These are phyloP conservation scores for Melanopsichium pennsylvanicum DNA, from an alignment of 1,284 basidiomycete genomes.

Conservation along the genomic window DNA sequence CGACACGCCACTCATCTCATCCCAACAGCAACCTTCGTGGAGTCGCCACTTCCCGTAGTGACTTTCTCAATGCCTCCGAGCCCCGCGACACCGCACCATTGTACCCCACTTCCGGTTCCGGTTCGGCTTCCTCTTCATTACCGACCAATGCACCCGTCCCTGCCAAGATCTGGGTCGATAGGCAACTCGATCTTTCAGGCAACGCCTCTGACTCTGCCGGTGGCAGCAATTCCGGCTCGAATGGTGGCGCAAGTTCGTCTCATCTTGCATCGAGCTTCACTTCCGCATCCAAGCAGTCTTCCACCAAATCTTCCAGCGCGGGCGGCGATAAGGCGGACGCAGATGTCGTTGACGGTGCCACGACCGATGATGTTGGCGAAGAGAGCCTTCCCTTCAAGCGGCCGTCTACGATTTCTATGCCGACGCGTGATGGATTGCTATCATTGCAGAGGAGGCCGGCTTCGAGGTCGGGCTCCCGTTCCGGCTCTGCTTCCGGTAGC, in stretches of 20 bases:
- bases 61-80: slow-evolving; percentile 37
- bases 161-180: slow-evolving; percentile 35
- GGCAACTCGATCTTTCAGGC: slow-evolving; percentile 29
- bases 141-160: slow-evolving; percentile 7
- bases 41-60: slow-evolving; percentile 31
- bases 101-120: slow-evolving; percentile 8
- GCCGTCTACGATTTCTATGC: slow-evolving; percentile 11
- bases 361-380: slow-evolving; percentile 19
- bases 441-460: slow-evolving; percentile 5
- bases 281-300: slow-evolving; percentile 30
- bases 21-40: slow-evolving; percentile 4
- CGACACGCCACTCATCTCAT: neutral
- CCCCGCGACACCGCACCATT: slow-evolving; percentile 25
- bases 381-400: slow-evolving; percentile 20
- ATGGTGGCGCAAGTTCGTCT: slow-evolving; percentile 26
- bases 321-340: slow-evolving; percentile 23
- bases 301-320: slow-evolving; percentile 26
- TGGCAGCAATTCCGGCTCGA: slow-evolving; percentile 39
- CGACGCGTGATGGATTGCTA: slow-evolving; percentile 1
- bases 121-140: neutral
- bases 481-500: slow-evolving; percentile 17
- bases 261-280: slow-evolving; percentile 37
- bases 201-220: slow-evolving; percentile 33
- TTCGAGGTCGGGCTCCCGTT: slow-evolving; percentile 7
- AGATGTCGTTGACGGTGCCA: slow-evolving; percentile 13